Evolutionary conservation across 805 yeast species (phyloP).

Genomic region (Lachancea cidri): DNA sequence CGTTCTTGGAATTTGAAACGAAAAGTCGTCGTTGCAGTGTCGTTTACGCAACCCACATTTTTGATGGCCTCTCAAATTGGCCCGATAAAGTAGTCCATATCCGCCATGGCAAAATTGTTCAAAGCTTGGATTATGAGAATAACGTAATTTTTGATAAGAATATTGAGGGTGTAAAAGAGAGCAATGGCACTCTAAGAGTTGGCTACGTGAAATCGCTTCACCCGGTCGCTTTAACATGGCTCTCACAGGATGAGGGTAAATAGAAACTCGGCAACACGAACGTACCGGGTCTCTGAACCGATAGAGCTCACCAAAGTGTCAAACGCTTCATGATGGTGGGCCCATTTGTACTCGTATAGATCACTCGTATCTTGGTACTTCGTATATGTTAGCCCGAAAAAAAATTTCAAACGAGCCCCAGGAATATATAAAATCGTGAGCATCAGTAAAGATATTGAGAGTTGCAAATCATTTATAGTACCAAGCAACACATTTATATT

Average conservation of each 20-base stretch:
- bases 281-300: neutral
- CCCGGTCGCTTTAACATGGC: slow-evolving; percentile 71
- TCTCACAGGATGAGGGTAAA: slow-evolving; percentile 38
- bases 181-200: slow-evolving; percentile 13
- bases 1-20: slow-evolving; percentile 73
- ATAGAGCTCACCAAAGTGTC: neutral
- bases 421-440: neutral
- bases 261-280: neutral
- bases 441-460: neutral
- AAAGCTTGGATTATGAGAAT: slow-evolving; percentile 30
- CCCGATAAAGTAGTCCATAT: slow-evolving; percentile 81
- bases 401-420: slow-evolving; percentile 4
- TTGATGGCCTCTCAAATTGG: slow-evolving; percentile 91
- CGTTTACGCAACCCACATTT: slow-evolving; percentile 92
- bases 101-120: slow-evolving; percentile 53
- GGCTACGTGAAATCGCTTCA: slow-evolving; percentile 48
- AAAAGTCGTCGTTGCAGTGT: slow-evolving; percentile 63
- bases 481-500: neutral
- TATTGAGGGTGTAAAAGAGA: slow-evolving; percentile 8
- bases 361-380: neutral
- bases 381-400: neutral
- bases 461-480: neutral
- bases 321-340: neutral
- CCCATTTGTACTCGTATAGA: neutral
- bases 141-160: slow-evolving; percentile 32